phyloP scores from a whole-genome alignment of 148 eudicot genomes.

The Persicaria maculosa region DNA sequence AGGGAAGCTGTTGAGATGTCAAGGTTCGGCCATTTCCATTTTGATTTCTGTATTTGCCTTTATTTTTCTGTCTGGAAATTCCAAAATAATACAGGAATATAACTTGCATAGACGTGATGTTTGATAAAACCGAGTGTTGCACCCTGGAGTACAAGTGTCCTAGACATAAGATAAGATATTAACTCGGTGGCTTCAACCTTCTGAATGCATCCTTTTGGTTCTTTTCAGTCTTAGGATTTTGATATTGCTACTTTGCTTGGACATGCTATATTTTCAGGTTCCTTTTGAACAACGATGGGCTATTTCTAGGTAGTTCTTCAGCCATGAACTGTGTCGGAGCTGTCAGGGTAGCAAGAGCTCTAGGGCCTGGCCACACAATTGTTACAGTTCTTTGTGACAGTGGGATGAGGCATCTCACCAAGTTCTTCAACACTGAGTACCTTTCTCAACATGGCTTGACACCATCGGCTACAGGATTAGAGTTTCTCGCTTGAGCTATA shows the following conservation, averaged over 20 bases:
- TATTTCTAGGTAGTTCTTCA: conserved; percentile 93
- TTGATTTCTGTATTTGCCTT: too few species aligned
- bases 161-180: too few species aligned
- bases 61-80: too few species aligned
- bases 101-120: too few species aligned
- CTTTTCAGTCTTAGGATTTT: background rate
- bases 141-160: too few species aligned
- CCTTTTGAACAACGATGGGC: conserved; percentile 84
- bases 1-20: conserved; percentile 98
- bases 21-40: conserved; percentile 43
- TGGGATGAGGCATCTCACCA: conserved; percentile 95
- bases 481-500: conserved; percentile 37
- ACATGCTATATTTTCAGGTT: conserved; percentile 34
- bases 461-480: conserved; percentile 60
- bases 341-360: conserved; percentile 63
- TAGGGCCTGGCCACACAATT: conserved; percentile 91
- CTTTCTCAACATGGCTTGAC: conserved; percentile 55
- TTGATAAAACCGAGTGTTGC: too few species aligned
- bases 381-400: conserved; percentile 85
- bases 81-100: too few species aligned
- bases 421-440: conserved; percentile 59
- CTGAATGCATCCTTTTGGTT: background rate
- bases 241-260: background rate
- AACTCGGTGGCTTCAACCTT: background rate
- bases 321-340: conserved; percentile 99